A percentile compares a stretch with the other conserved stretches of the same genome.
Evolutionary conservation across 2,329 filamentous ascomycete species (phyloP).

Genomic region (Monilinia fructigena): DNA sequence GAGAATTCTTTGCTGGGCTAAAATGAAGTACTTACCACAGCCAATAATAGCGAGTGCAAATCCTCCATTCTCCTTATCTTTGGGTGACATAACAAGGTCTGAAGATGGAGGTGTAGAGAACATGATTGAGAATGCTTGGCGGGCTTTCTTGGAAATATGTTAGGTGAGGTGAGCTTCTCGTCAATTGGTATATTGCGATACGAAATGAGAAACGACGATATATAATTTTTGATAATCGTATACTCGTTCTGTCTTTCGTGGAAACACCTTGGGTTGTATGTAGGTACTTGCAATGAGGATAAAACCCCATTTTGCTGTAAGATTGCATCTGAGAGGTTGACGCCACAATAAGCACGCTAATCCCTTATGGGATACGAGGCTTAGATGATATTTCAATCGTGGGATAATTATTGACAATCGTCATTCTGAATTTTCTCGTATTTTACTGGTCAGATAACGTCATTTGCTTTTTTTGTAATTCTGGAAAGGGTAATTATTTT

Average conservation of each 20-base stretch:
- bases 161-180: background rate
- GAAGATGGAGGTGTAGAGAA: background rate
- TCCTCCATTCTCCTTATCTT: conserved; percentile 10
- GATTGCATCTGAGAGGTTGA: no score
- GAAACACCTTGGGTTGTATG: background rate
- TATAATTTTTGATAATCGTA: no score
- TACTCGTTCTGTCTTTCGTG: background rate
- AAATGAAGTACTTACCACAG: conserved; percentile 6
- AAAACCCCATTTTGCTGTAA: background rate
- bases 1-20: background rate
- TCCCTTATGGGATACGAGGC: background rate
- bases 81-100: background rate
- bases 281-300: background rate
- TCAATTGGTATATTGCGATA: background rate
- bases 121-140: background rate
- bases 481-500: background rate
- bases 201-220: background rate
- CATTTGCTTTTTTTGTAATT: background rate
- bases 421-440: background rate
- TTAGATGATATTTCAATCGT: background rate
- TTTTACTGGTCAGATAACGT: background rate
- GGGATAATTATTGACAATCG: background rate
- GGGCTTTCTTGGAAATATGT: background rate
- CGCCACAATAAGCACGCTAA: background rate
- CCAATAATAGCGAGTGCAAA: conserved; percentile 17